Evolutionary conservation across 345 rosid species (phyloP), one percentile per base, ranked within the genome.

Genomic region (Populus ilicifolia): DNA sequence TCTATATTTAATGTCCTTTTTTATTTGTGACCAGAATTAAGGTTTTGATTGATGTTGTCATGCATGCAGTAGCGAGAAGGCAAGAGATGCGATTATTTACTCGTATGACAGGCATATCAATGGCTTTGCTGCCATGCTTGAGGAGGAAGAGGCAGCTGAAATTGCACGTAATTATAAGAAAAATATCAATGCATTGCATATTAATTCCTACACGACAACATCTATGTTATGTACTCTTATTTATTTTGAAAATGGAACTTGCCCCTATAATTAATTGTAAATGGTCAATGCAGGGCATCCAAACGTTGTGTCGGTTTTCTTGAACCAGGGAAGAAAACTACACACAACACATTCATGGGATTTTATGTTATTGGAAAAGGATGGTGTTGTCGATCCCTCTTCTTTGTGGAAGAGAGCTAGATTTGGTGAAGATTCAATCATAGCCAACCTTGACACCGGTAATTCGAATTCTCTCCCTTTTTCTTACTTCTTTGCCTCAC

Each of bases 261-360:
- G 1, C 17, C 50, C 50, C 25, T 4, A n/a, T 23, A n/a, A 0
- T 27, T 46, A 46, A 23, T 63, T 64, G 8, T n/a, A 11, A 12
- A 63, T 21, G 12, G 70, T 46, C 50, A 54, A 65, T 70, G 75
- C 78, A 95, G 98, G 79, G 80, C 92, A 93, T 78, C 96, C 99
- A 3, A 84, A 83, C 6, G 99, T 92, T 27, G 88, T 89, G 46
- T 95, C 99, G 20, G 89, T 92, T 23, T 93, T 92, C 86, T 73
- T 76, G 85, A 91, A 90, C 89, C 71, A 77, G 83, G 97, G 83
- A 30, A 89, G 82, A 64, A 88, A 92, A 71, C 82, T 95, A 23
- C 97, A 93, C 86, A 95, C 98, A 9, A 95, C 96, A 36, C 89
- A 91, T 54, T 93, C 99, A 62, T 95, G 99, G 98, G 93, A 91